A percentile compares a stretch with the other conserved stretches of the same genome.
These are phyloP conservation scores for Sphaerulina vaccinii DNA, from an alignment of 2,329 filamentous ascomycete genomes.

Conservation along the genomic window DNA sequence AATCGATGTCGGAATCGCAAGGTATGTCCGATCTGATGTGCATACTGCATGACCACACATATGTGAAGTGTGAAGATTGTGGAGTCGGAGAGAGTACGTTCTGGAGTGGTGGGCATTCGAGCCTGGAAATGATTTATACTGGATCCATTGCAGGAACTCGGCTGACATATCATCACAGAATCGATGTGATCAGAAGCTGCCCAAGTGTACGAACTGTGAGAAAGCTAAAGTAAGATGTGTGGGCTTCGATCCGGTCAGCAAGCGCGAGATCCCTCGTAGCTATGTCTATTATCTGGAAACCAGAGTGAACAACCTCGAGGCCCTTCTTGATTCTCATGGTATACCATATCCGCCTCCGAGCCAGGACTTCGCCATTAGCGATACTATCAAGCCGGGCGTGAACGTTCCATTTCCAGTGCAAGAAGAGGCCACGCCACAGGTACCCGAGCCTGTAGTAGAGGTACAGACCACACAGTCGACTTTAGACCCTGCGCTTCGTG, in stretches of 20 bases:
- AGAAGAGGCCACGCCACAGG: slow-evolving; percentile 22
- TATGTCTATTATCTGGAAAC: slow-evolving; percentile 96
- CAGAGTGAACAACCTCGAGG: slow-evolving; percentile 78
- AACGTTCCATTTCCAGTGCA: slow-evolving; percentile 38
- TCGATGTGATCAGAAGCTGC: slow-evolving; percentile 87
- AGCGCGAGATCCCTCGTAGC: slow-evolving; percentile 82
- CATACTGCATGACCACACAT: not conserved
- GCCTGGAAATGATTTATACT: too few species aligned
- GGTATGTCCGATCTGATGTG: slow-evolving; percentile 14
- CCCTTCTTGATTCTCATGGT: slow-evolving; percentile 65
- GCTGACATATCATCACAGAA: slow-evolving; percentile 51
- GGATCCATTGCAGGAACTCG: not conserved
- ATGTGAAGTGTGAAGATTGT: too few species aligned
- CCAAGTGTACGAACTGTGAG: slow-evolving; percentile 86
- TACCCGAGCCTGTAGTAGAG: not conserved
- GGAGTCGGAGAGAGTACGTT: not conserved
- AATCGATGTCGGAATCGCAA: slow-evolving; percentile 90
- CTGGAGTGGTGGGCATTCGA: too few species aligned
- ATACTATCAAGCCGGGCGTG: slow-evolving; percentile 36
- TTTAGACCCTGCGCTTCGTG: slow-evolving; percentile 36
- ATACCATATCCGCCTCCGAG: slow-evolving; percentile 70
- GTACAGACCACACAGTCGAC: slow-evolving; percentile 23
- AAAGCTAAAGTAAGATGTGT: slow-evolving; percentile 91
- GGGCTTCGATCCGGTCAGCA: slow-evolving; percentile 94
- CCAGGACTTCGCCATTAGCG: slow-evolving; percentile 56